Evolutionary conservation across 257 asterid species (phyloP), one percentile per base, ranked within the genome.

Genomic region (Solanum medicagineum): DNA sequence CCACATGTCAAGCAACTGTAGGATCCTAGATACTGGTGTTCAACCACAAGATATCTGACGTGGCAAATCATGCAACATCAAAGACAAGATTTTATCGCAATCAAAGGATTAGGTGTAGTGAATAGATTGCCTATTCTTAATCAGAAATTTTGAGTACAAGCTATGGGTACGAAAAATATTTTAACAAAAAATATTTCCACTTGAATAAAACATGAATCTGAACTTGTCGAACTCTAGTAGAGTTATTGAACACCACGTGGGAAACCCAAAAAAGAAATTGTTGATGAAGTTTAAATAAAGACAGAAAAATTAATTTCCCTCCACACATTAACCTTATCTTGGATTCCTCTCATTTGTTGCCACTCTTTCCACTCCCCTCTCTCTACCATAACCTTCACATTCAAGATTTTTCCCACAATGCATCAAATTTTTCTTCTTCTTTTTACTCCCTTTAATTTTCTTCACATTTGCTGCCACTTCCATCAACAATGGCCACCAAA

Each of bases 241-340:
- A 44, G 59, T 0, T 3, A 3, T 56, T 4, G 12, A 1, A 3
- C 6, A 17, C 42, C 42, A 36, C 42, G 42, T 17, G 4, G 0
- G 17, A 59, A n/a, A 20, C 0, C 1, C 6, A 36, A 20, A 24
- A 29, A 29, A 12, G 47, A 29, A 87, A 91, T 89, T 87, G 44
- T 70, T 82, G 45, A 44, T 82, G 36, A 54, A 75, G 26, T 9
- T 29, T 0, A 36, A 74, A 86, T 44, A 80, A 47, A 77, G 86
- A 85, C 68, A 80, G 47, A 47, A 44, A 20, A 80, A 66, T 87
- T 84, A 53, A 88, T 59, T 89, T 92, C 90, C 93, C 93, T 90
- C 99, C 99, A 95, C 99, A 90, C 91, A 88, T 74, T 92, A 88
- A 22, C 97, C 99, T 93, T 95, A 94, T 94, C 98, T 90, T 88